phyloP scores from a whole-genome alignment of 2,329 filamentous ascomycete species.

The Lecanicillium sp. region DNA sequence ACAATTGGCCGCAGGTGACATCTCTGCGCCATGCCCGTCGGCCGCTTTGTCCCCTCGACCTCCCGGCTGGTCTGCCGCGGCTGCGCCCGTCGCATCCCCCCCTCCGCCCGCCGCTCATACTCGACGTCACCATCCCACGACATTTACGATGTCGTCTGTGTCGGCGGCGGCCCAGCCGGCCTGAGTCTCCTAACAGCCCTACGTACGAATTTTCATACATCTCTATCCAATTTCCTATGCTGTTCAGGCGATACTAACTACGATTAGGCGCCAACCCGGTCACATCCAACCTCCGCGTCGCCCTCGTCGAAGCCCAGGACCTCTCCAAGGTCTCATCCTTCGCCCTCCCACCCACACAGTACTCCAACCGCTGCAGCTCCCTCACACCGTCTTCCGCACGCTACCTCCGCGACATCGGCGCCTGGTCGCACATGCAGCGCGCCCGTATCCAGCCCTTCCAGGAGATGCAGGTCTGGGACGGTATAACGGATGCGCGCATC shows the following conservation, averaged over 20 bases:
- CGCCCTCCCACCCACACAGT: conserved; percentile 60
- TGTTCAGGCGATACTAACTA: conserved; percentile 12
- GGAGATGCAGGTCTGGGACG: conserved; percentile 98
- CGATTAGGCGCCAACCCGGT: conserved; percentile 64
- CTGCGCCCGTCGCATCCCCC: conserved; percentile 36
- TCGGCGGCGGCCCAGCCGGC: conserved; percentile 84
- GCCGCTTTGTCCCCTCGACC: conserved; percentile 21
- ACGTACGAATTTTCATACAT: conserved; percentile 45
- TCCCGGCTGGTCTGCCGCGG: conserved; percentile 40
- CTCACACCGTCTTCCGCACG: conserved; percentile 82
- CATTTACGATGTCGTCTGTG: conserved; percentile 88
- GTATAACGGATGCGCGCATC: conserved; percentile 78
- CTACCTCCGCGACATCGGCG: conserved; percentile 77
- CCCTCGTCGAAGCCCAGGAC: conserved; percentile 86
- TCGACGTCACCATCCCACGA: conserved; percentile 47
- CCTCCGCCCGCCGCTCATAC: conserved; percentile 35
- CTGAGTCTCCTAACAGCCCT: conserved; percentile 74
- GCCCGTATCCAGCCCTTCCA: conserved; percentile 80
- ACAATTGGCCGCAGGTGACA: not conserved
- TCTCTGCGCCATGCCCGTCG: conserved; percentile 21
- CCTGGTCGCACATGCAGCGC: conserved; percentile 70
- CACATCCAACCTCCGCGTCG: conserved; percentile 73
- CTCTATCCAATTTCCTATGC: not conserved
- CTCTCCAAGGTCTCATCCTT: conserved; percentile 63
- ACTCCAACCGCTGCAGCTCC: conserved; percentile 93